Conservation (phyloP, 345 rosid species). For the Moricandia moricandioides region DNA sequence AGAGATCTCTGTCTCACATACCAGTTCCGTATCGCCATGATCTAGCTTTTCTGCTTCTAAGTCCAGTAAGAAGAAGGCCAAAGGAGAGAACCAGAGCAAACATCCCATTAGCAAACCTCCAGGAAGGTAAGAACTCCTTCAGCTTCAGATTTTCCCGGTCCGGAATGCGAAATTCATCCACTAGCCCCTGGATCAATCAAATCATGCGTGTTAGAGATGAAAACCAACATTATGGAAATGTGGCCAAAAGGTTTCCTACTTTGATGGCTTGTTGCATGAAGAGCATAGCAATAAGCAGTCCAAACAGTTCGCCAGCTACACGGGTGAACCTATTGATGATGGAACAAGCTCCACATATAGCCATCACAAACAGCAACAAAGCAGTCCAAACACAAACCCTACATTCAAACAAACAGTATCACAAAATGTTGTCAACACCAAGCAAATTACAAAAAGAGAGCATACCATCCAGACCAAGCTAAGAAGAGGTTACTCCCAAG, state of each 20-base stretch:
- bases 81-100: slow-evolving; percentile 87
- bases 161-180: slow-evolving; percentile 85
- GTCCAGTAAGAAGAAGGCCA: slow-evolving; percentile 77
- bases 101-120: slow-evolving; percentile 99
- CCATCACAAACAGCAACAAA: slow-evolving; percentile 69
- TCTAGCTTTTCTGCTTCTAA: slow-evolving; percentile 84
- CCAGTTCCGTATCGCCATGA: slow-evolving; percentile 95
- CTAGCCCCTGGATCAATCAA: slow-evolving; percentile 56
- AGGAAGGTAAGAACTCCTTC: slow-evolving; percentile 58
- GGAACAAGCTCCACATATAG: slow-evolving; percentile 95
- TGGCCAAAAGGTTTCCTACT: slow-evolving; percentile 40
- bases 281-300: slow-evolving; percentile 96
- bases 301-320: slow-evolving; percentile 89
- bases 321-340: slow-evolving; percentile 95
- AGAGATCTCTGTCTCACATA: slow-evolving; percentile 37
- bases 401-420: background rate
- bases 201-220: slow-evolving; percentile 6
- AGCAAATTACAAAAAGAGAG: background rate
- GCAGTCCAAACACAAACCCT: slow-evolving; percentile 99
- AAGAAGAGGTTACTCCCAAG: slow-evolving; percentile 81
- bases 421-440: background rate
- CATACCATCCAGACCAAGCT: slow-evolving; percentile 91
- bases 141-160: slow-evolving; percentile 51
- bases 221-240: background rate
- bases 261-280: slow-evolving; percentile 97